Base-by-base conservation (phyloP, 192 early-diverging fungal genomes). In the Thoreauomyces humboldtii region DNA sequence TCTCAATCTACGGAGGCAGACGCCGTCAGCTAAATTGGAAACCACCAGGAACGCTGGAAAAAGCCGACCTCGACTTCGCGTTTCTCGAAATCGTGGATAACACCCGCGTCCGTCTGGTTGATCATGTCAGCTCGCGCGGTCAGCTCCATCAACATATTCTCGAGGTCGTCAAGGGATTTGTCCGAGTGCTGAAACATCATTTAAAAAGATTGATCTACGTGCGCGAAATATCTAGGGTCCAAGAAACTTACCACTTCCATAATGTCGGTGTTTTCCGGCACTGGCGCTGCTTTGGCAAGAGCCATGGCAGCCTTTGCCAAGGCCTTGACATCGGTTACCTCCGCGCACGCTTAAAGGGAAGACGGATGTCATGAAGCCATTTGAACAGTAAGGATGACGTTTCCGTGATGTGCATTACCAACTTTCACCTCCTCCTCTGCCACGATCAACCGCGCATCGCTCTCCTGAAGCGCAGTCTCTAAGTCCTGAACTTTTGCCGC, bases 21-120 rank as follows among this genome's bases (percentile, higher is more conserved):
- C 38, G 17, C 17, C 38, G 51, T 33, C 25, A 57, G 14, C 43
- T 28, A 11, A 65, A 65, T 60, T 0, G 12, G 63, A 48, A 21
- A 59, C 41, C 2, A n/a, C 34, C 38, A 41, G 38, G 11, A 41
- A 9, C 38, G 17, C 17, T 17, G 9, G 38, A 17, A 17, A 41
- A 17, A 9, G 22, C 55, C 19, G 1, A 73, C 72, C 46, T 86
- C 85, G 15, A 25, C 55, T 65, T 81, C 60, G 43, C 91, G 82
- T 43, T 77, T 66, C 69, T 88, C 84, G 64, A 87, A 93, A 54
- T 89, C 75, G 17, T 83, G 75, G 57, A 93, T 78, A 1, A 89
- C 83, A 9, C 71, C 61, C 19, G 83, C 72, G 57, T 88, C 85
- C 1, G 78, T 71, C 2, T 69, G 61, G 29, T 74, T 73, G 33